phyloP scores from a whole-genome alignment of 1,284 basidiomycete genomes.

The Boletellus dicymbophilus region DNA sequence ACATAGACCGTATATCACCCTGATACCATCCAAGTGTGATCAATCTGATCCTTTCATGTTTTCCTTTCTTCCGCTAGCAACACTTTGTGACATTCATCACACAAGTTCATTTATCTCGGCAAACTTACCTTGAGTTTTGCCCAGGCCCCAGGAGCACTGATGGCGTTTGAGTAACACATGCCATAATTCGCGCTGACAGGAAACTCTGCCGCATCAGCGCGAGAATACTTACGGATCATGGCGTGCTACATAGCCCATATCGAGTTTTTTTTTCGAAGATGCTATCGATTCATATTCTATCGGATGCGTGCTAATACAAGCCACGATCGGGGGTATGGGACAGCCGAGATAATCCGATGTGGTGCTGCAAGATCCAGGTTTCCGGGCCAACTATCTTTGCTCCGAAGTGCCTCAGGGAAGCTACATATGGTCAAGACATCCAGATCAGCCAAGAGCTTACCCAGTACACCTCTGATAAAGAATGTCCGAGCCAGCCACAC shows the following conservation, averaged over 20 bases:
- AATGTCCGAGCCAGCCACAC: constrained; percentile 30
- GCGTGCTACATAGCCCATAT: no score
- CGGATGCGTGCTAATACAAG: constrained; percentile 9
- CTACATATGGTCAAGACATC: constrained; percentile 24
- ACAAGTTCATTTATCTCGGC: constrained; percentile 15
- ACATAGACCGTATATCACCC: no score
- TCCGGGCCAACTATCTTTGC: constrained; percentile 24
- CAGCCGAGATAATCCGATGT: constrained; percentile 27
- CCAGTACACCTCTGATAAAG: constrained; percentile 30
- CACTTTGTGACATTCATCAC: constrained; percentile 4
- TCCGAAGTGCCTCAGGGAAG: constrained; percentile 25
- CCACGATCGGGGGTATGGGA: constrained; percentile 7
- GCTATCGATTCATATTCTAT: constrained; percentile 6
- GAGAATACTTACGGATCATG: constrained; percentile 11
- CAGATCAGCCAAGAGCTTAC: constrained; percentile 19
- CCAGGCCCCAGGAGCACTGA: constrained; percentile 2
- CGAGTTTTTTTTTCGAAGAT: not conserved
- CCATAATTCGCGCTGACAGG: constrained; percentile 5
- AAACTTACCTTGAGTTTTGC: not conserved
- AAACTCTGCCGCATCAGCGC: not conserved
- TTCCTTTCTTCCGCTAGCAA: no score
- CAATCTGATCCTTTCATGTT: not conserved
- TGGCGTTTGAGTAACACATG: constrained; percentile 2
- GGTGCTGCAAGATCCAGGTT: constrained; percentile 23
- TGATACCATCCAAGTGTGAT: constrained; percentile 10